A percentile compares a stretch with the other conserved stretches of the same genome.
Conservation (phyloP, 179 eudicot species). For the Spergularia azorica region DNA sequence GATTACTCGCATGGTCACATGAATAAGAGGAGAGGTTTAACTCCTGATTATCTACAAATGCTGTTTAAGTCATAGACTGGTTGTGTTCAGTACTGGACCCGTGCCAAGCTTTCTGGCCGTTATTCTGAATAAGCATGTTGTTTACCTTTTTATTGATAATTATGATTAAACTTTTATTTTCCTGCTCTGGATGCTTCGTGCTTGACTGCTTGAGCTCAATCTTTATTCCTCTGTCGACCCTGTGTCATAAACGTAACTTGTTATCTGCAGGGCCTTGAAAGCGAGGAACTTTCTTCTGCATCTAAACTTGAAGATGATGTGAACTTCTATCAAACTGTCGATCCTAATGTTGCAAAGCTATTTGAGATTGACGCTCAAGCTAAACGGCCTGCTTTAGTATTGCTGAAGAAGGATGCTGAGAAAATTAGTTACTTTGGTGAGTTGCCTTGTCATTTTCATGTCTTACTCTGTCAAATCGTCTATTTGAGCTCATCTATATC, state of each 20-base stretch:
- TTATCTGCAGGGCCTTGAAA: constrained; percentile 64
- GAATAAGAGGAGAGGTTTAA: background rate
- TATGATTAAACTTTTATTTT: background rate
- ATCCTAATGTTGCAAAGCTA: constrained; percentile 69
- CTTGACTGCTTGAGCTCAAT: background rate
- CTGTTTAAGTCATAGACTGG: background rate
- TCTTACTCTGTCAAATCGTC: background rate
- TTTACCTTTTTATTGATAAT: background rate
- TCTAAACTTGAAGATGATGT: constrained; percentile 73
- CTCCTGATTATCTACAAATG: background rate
- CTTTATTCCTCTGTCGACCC: background rate
- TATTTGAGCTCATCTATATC: constrained; percentile 7
- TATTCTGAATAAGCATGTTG: background rate
- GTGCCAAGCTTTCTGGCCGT: background rate
- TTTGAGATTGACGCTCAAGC: constrained; percentile 63
- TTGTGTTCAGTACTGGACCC: background rate
- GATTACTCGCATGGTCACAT: too few species aligned
- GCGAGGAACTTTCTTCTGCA: constrained; percentile 73
- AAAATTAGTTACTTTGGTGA: constrained; percentile 64
- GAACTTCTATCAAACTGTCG: constrained; percentile 85
- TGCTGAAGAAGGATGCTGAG: constrained; percentile 83
- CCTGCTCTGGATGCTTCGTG: background rate
- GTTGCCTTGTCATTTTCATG: constrained; percentile 16
- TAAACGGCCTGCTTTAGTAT: constrained; percentile 76
- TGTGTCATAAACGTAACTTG: background rate